phyloP scores from a whole-genome alignment of 495 filamentous ascomycete genomes.

The Schizothecium vesticola region DNA sequence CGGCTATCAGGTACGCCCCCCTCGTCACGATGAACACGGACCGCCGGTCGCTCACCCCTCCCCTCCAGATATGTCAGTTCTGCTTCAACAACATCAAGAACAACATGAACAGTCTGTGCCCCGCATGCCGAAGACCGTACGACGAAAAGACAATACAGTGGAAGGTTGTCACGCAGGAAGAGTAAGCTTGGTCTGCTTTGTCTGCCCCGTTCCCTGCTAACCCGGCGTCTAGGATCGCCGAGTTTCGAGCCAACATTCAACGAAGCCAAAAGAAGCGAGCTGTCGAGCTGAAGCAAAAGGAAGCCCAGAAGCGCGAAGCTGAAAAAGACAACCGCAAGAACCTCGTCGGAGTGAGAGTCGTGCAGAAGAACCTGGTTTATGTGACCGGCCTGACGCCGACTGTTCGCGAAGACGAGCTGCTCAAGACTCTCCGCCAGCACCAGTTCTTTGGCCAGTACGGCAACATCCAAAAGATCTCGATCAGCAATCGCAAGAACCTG shows the following conservation, averaged over 20 bases:
- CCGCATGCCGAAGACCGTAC: slow-evolving; percentile 90
- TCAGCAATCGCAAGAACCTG: slow-evolving; percentile 84
- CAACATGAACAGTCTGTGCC: slow-evolving; percentile 92
- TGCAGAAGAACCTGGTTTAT: slow-evolving; percentile 98
- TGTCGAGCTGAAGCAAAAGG: slow-evolving; percentile 78
- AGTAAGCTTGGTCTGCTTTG: slow-evolving; percentile 49
- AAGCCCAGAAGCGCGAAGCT: slow-evolving; percentile 90
- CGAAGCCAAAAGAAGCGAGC: slow-evolving; percentile 89
- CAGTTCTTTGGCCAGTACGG: slow-evolving; percentile 99
- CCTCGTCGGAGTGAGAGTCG: slow-evolving; percentile 86
- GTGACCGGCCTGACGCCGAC: slow-evolving; percentile 90
- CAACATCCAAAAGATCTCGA: slow-evolving; percentile 97
- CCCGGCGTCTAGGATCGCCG: slow-evolving; percentile 38
- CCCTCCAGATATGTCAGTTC: slow-evolving; percentile 88
- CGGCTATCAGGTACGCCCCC: slow-evolving; percentile 79
- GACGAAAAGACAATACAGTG: slow-evolving; percentile 95
- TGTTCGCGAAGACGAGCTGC: slow-evolving; percentile 82
- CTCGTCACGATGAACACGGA: neutral
- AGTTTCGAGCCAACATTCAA: slow-evolving; percentile 79
- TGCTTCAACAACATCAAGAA: slow-evolving; percentile 98
- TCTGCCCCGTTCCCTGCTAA: slow-evolving; percentile 22
- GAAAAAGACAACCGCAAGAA: slow-evolving; percentile 94
- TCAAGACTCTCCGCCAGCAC: slow-evolving; percentile 76
- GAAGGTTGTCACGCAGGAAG: slow-evolving; percentile 87
- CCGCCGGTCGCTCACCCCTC: slow-evolving; percentile 19